These are phyloP conservation scores for Phytophthora chlamydospora DNA, from an alignment of 352 stramenopile genomes.

Conservation along the genomic window DNA sequence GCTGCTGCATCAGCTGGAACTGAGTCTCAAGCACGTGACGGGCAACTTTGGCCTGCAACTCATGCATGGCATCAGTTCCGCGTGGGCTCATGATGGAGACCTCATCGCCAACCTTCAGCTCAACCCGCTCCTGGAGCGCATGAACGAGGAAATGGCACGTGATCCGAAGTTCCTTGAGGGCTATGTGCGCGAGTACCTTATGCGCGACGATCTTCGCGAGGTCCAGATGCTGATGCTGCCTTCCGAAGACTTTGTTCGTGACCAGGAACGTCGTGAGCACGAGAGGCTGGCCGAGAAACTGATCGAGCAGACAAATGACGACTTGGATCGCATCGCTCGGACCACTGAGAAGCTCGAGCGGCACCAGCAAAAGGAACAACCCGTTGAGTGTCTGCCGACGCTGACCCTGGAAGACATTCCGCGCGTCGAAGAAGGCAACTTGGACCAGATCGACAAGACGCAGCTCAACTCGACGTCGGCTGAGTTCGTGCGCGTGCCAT, in stretches of 20 bases:
- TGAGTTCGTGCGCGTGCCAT: constrained; percentile 75
- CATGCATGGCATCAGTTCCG: constrained; percentile 73
- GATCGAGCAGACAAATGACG: constrained; percentile 48
- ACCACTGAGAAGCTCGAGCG: constrained; percentile 53
- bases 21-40: constrained; percentile 85
- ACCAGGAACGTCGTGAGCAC: constrained; percentile 58
- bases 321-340: constrained; percentile 62
- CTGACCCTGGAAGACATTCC: constrained; percentile 77
- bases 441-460: constrained; percentile 54
- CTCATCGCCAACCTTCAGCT: constrained; percentile 69
- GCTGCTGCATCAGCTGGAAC: constrained; percentile 80
- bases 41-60: constrained; percentile 84
- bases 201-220: constrained; percentile 54
- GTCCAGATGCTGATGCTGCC: constrained; percentile 83
- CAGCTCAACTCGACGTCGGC: constrained; percentile 36
- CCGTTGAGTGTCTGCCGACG: constrained; percentile 78
- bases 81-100: constrained; percentile 76
- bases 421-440: constrained; percentile 47
- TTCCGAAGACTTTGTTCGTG: constrained; percentile 58
- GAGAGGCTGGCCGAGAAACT: constrained; percentile 54
- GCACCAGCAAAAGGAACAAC: constrained; percentile 71
- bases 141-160: constrained; percentile 64
- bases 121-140: constrained; percentile 64
- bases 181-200: constrained; percentile 60
- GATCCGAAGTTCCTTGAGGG: constrained; percentile 74